Base-by-base conservation (phyloP, 2,329 filamentous ascomycete genomes). In the Aspergillus pseudoglaucus region DNA sequence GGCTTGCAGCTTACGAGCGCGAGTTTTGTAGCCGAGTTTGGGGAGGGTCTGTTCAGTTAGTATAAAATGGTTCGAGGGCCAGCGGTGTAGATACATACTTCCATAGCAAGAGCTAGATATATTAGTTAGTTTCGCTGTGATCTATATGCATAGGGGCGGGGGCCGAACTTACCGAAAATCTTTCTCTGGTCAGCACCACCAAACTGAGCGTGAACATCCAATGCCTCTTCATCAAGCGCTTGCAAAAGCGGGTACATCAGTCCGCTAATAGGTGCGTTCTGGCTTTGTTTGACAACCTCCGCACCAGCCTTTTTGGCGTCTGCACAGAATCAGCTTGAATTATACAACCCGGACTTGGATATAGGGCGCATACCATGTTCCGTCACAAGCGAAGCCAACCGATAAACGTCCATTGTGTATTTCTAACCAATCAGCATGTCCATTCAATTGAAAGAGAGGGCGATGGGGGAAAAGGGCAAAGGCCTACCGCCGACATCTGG, bases 211-310 rank as follows among this genome's bases (percentile, higher is more conserved):
- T 97, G 90, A 3, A 91, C 88, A 51, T 83, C 83, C 5, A 97
- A 76, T 75, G 95, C 83, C 72, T 91, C 79, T 72, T 96, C 90
- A 63, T 96, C 90, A 44, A 96, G 74, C 1, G 87, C 87, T 69
- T 96, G 91, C 72, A 97, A 84, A 42, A 93, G 76, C 1, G 88
- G 88, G 74, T 91, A 44, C 25, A 44, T 79, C 14, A 90, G 75
- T 1, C 87, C 87, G 45, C 79, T 82, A 45, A 93, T 66, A 6
- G 84, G 79, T 6, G 86, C 80, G 60, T 91, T 89, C 49, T 81
- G 80, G 4, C 84, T 82, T 73, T 96, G 89, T 77, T 96, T 96
- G 55, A 97, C 91, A 6, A 96, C 82, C 69, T 96, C 91, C 2
- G 88, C 87, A 33, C 90, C 90, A 0, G 90, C 90, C 70, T 88